A percentile compares a stretch with the other conserved stretches of the same genome.
These are phyloP conservation scores for Solanum hybrid DNA, from an alignment of 305 asterid species.

Conservation along the genomic window DNA sequence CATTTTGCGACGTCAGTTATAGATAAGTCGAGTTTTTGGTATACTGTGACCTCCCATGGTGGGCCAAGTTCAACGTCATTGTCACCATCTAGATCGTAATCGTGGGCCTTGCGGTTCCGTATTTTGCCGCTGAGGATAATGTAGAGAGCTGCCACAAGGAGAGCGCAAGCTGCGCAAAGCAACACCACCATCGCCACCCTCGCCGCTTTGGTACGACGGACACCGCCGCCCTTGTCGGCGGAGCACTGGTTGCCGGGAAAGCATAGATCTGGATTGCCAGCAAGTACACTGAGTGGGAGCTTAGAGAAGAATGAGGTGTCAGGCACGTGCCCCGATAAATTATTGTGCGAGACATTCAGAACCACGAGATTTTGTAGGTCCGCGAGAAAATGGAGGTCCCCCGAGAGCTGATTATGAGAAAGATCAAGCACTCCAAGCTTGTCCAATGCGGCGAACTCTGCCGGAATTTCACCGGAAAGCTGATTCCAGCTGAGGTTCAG, in stretches of 20 bases:
- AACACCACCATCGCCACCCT: constrained; percentile 73
- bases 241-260: constrained; percentile 50
- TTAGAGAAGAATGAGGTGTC: constrained; percentile 65
- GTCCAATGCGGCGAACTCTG: constrained; percentile 54
- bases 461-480: constrained; percentile 61
- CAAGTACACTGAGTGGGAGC: constrained; percentile 55
- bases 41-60: constrained; percentile 76
- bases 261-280: constrained; percentile 56
- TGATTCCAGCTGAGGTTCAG: constrained; percentile 72
- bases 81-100: constrained; percentile 19
- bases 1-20: constrained; percentile 40
- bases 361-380: constrained; percentile 75
- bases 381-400: constrained; percentile 56
- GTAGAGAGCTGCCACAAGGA: constrained; percentile 56
- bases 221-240: constrained; percentile 15
- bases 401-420: constrained; percentile 74
- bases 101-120: constrained; percentile 14
- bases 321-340: constrained; percentile 78
- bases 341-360: constrained; percentile 64
- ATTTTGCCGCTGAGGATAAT: constrained; percentile 41
- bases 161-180: constrained; percentile 53
- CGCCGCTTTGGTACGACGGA: constrained; percentile 42
- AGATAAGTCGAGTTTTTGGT: constrained; percentile 64
- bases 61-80: constrained; percentile 49
- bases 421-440: constrained; percentile 70